phyloP scores from a whole-genome alignment of 2,329 filamentous ascomycete species.

The Epichloe sibirici region DNA sequence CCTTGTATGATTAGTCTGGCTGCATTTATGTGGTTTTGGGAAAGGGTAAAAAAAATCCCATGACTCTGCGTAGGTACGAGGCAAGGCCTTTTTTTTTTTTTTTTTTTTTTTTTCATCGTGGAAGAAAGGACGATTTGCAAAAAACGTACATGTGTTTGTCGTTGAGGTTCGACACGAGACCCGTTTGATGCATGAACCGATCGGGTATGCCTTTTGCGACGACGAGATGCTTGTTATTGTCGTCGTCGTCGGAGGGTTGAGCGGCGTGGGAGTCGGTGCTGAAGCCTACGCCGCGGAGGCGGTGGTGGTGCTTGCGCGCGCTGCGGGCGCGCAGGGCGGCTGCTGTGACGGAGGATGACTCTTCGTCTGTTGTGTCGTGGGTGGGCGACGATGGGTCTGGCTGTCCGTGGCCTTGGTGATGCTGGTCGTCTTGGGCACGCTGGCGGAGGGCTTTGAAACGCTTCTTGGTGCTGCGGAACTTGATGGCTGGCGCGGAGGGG shows the following conservation, averaged over 20 bases:
- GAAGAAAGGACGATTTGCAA: background rate
- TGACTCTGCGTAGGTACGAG: background rate
- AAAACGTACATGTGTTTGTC: slow-evolving; percentile 67
- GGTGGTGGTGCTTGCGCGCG: slow-evolving; percentile 32
- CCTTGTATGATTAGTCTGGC: slow-evolving; percentile 58
- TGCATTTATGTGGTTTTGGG: background rate
- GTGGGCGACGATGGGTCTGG: background rate
- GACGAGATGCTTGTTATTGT: slow-evolving; percentile 20
- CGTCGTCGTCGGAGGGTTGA: slow-evolving; percentile 22
- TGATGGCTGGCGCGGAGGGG: slow-evolving; percentile 19
- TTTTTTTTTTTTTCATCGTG: no score
- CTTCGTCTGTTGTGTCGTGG: slow-evolving; percentile 12
- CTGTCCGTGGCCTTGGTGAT: background rate
- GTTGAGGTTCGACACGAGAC: slow-evolving; percentile 49
- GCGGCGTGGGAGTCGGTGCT: slow-evolving; percentile 20
- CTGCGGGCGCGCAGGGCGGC: slow-evolving; percentile 43
- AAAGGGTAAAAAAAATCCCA: background rate
- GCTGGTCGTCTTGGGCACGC: slow-evolving; percentile 24
- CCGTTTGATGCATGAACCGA: slow-evolving; percentile 63
- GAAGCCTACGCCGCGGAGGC: slow-evolving; percentile 46
- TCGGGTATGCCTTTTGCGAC: slow-evolving; percentile 19
- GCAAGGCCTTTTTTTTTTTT: background rate
- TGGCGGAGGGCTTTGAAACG: slow-evolving; percentile 44
- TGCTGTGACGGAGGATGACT: slow-evolving; percentile 30
- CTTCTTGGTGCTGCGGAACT: slow-evolving; percentile 48